Evolutionary conservation across 1,139 yeast species (phyloP), one percentile per base, ranked within the genome.

Genomic region (Yamadazyma sp.): DNA sequence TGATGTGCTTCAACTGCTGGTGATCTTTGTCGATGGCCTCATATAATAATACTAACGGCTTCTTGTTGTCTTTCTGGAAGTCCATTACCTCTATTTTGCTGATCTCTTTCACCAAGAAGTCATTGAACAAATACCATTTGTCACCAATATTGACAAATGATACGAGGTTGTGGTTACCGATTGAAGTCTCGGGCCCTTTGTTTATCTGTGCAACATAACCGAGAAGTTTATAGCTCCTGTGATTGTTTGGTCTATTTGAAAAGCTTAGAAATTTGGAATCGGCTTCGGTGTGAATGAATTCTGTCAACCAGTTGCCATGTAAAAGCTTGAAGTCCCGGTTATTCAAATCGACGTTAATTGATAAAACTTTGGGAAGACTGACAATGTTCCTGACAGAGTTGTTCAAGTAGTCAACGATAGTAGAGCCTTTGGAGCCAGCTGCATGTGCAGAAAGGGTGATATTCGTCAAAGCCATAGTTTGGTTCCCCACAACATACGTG

Each of bases 101-200:
- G 1, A 94, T 73, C 17, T 82, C 83, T 58, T 81, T 77, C n/a
- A 89, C 98, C 51, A 92, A 66, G 61, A 91, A 94, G 60, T 94
- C 98, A 56, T 94, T 94, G 59, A 94, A 89, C 53, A 94, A 61
- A 50, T 75, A 79, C 98, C 99, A 94, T 40, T 70, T 70, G 37
- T 69, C 73, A 12, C 60, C 66, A n/a, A 79, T 66, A 40, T 74
- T 73, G 5, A 79, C 70, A 47, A 75, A 79, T 0, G 88, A 73
- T 0, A 86, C 83, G 41, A 83, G 60, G 52, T 68, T 69, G 48
- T 83, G 84, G 35, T 70, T 73, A 2, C 79, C 79, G 33, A 67
- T 67, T 4, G 66, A 50, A 11, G 60, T 47, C 14, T 76, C 78
- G 3, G 76, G 68, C 26, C 76, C 77, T 33, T 80, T 84, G 16